Base-by-base conservation (phyloP, 352 stramenopile genomes). In the Hyaloperonospora arabidopsidis region DNA sequence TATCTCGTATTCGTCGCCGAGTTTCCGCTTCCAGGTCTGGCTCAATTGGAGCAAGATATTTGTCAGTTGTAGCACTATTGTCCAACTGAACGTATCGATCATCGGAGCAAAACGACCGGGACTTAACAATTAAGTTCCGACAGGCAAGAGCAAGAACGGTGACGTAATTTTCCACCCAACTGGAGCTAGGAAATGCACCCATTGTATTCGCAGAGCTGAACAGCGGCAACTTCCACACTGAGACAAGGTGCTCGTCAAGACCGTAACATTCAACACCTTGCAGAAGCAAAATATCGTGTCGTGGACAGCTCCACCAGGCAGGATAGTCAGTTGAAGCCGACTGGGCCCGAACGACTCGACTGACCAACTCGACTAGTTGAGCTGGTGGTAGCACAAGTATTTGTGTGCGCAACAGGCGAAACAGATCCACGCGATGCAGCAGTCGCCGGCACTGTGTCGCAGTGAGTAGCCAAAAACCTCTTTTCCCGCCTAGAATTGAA, bases 201-300 rank as follows among this genome's bases (percentile, higher is more conserved):
- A 22, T 49, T 18, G 59, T 57, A 41, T 81, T 91, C 3, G 64
- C 54, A 3, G 56, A 52, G 13, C 63, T 72, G 48, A 94, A 91
- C 22, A 79, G 45, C 35, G 70, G 73, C 2, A 91, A 58, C 38
- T 76, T 69, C 84, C 84, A 95, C 23, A 93, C 74, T 8, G 80
- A 55, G 5, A 44, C 45, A 11, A 93, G 39, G 41, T 86, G 69
- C 34, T 89, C 70, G 48, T 92, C 84, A 32, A 95, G 59, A 10
- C 84, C 84, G 55, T 85, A 89, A 54, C 74, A 88, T 51, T 93
- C 84, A 17, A 93, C 76, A 40, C 77, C 83, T 59, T 92, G 84
- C 28, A 93, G 62, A 49, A 95, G 61, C 51, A 90, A 41, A 53
- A 90, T 85, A 39, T 95, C 84, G 52, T 88, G 80, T 10, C 71